Conservation (phyloP, 1,139 yeast species). For the Protomyces inundatus region DNA sequence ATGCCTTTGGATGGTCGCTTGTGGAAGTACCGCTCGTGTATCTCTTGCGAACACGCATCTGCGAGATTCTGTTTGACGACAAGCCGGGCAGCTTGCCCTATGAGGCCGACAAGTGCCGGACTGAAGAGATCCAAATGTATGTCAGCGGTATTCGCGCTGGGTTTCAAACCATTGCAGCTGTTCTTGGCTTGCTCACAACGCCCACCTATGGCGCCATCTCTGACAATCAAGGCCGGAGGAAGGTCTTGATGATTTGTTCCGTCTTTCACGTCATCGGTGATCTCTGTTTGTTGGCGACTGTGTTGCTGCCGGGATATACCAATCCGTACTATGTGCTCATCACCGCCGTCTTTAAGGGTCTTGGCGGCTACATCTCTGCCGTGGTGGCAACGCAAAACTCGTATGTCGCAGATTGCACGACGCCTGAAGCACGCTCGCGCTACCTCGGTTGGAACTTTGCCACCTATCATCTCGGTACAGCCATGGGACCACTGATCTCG, state of each 20-base stretch:
- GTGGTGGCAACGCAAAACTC: conserved; percentile 26
- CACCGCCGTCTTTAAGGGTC: conserved; percentile 26
- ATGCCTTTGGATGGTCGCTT: conserved; percentile 27
- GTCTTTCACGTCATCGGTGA: conserved; percentile 23
- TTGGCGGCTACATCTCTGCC: conserved; percentile 27
- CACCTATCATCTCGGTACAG: conserved; percentile 27
- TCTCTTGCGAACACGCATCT: conserved; percentile 20
- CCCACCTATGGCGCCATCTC: conserved; percentile 26
- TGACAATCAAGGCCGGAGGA: conserved; percentile 25
- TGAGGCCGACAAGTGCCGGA: conserved; percentile 20
- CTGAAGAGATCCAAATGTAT: conserved; percentile 20
- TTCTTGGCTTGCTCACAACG: conserved; percentile 24
- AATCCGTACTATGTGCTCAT: conserved; percentile 19
- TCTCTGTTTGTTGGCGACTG: conserved; percentile 19
- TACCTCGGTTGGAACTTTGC: conserved; percentile 28
- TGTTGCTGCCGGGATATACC: conserved; percentile 16
- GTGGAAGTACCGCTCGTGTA: conserved; percentile 27
- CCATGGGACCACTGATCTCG: conserved; percentile 24
- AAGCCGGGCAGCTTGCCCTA: conserved; percentile 20
- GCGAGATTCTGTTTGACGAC: conserved; percentile 20
- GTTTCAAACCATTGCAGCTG: conserved; percentile 26
- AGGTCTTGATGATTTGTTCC: conserved; percentile 21
- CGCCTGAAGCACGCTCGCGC: conserved; percentile 20
- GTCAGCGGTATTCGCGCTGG: conserved; percentile 27
- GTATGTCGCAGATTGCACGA: conserved; percentile 27